Conservation (phyloP, 106 monocot species). For the Alisma plantagoaquatica region DNA sequence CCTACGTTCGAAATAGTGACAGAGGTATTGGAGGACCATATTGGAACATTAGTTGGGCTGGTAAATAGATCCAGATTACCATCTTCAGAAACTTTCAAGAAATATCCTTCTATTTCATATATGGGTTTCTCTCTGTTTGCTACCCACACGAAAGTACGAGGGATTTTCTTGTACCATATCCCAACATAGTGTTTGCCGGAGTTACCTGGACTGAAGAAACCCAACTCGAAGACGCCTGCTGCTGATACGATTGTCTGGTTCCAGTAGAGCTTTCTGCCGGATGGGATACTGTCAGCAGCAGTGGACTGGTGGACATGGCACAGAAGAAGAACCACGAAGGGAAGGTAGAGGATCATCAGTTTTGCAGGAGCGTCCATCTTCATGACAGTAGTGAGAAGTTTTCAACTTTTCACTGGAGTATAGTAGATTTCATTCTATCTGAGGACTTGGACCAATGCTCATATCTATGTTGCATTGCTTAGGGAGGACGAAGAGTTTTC, state of each 20-base stretch:
- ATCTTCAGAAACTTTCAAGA: neutral
- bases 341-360: too few relatives aligned
- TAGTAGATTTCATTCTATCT: too few relatives aligned
- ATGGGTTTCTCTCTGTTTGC: constrained; percentile 1
- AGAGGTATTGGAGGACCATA: neutral
- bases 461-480: too few relatives aligned
- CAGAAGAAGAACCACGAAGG: too few relatives aligned
- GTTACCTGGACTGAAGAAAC: too few relatives aligned
- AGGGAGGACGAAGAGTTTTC: too few relatives aligned
- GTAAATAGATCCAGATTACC: neutral
- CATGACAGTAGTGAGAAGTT: too few relatives aligned
- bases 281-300: neutral
- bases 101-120: neutral
- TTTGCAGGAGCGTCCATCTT: too few relatives aligned
- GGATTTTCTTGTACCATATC: neutral
- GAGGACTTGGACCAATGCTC: too few relatives aligned
- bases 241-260: neutral
- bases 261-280: neutral
- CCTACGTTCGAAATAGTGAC: neutral
- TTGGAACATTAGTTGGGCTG: neutral
- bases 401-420: too few relatives aligned
- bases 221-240: constrained; percentile 1
- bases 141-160: neutral
- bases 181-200: neutral
- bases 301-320: too few relatives aligned